phyloP scores from a whole-genome alignment of 1,139 yeast species.

The Kazachstania sp. region DNA sequence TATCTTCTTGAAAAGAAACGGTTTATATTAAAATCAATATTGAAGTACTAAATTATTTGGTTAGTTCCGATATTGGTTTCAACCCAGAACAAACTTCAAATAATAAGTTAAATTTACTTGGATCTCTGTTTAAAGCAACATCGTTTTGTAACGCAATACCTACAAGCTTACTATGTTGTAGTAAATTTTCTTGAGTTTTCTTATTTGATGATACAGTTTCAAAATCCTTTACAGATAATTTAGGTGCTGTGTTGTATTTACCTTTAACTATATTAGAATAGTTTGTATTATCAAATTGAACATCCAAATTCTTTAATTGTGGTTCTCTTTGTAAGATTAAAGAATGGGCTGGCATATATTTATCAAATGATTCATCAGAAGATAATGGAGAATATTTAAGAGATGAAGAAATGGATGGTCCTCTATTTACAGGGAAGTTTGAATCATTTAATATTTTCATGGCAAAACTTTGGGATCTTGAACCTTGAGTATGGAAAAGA shows the following conservation, averaged over 20 bases:
- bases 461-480: slow-evolving; percentile 18
- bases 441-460: slow-evolving; percentile 15
- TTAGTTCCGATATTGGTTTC: slow-evolving; percentile 22
- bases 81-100: slow-evolving; percentile 28
- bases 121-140: slow-evolving; percentile 10
- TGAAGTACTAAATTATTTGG: background rate
- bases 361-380: slow-evolving; percentile 15
- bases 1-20: background rate
- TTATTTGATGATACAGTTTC: slow-evolving; percentile 14
- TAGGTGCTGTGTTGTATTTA: slow-evolving; percentile 13
- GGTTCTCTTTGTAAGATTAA: slow-evolving; percentile 19
- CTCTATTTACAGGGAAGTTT: slow-evolving; percentile 21
- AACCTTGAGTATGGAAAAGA: slow-evolving; percentile 12
- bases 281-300: slow-evolving; percentile 11
- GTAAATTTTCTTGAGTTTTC: slow-evolving; percentile 12
- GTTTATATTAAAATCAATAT: background rate
- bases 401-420: slow-evolving; percentile 9
- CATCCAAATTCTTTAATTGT: slow-evolving; percentile 15
- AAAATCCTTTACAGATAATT: slow-evolving; percentile 10
- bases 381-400: background rate
- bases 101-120: slow-evolving; percentile 14
- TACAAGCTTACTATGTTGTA: slow-evolving; percentile 16
- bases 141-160: slow-evolving; percentile 18
- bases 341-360: slow-evolving; percentile 17
- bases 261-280: slow-evolving; percentile 18